phyloP scores from a whole-genome alignment of 345 rosid genomes.

The Reutealis trisperma region DNA sequence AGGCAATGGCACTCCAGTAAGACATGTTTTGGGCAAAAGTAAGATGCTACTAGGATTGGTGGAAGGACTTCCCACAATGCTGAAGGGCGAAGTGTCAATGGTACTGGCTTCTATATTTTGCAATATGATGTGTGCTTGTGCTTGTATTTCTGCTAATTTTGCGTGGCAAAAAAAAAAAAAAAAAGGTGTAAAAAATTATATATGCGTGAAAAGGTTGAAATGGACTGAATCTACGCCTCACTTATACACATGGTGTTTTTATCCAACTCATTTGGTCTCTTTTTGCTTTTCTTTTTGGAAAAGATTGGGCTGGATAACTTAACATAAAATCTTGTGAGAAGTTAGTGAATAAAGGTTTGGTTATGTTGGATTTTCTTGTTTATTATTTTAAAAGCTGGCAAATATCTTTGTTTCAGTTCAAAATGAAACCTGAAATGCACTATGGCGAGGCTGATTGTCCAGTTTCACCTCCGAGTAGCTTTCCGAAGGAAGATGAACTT shows the following conservation, averaged over 20 bases:
- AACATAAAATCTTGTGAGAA: background rate
- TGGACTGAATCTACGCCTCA: background rate
- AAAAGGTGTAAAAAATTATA: background rate
- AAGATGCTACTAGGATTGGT: constrained; percentile 84
- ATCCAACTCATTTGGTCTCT: background rate
- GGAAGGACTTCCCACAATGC: constrained; percentile 91
- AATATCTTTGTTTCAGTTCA: constrained; percentile 57
- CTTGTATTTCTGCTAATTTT: background rate
- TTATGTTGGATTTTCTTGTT: background rate
- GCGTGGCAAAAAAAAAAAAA: background rate
- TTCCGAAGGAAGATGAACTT: constrained; percentile 91
- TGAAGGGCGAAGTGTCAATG: constrained; percentile 94
- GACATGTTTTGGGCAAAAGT: constrained; percentile 88
- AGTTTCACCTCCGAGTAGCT: constrained; percentile 57
- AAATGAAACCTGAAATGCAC: constrained; percentile 93
- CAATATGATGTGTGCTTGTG: background rate
- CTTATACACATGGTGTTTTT: background rate
- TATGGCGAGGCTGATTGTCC: constrained; percentile 92
- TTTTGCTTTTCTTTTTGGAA: background rate
- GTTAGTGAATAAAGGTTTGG: background rate
- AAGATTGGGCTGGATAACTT: constrained; percentile 1
- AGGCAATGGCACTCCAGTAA: constrained; percentile 78
- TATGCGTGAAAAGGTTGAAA: background rate
- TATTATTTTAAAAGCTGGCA: background rate
- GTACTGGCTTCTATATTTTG: constrained; percentile 38